Percentiles rank a stretch among this genome's conserved stretches.
Evolutionary conservation across 495 filamentous ascomycete genomes (phyloP).

Genomic region (Xylaria intraflava): DNA sequence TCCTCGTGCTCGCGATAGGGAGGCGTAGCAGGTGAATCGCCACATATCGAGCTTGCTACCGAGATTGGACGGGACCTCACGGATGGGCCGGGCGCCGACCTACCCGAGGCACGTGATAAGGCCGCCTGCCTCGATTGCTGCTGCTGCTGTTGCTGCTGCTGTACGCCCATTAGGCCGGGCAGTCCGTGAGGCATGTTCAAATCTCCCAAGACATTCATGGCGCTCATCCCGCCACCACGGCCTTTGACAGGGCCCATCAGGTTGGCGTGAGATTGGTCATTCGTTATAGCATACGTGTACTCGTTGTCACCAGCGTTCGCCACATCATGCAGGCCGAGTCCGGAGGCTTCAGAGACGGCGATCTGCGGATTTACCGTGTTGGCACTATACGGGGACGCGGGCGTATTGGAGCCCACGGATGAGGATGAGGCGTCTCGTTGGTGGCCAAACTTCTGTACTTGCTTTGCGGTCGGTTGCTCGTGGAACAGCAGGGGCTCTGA

Average conservation of each 20-base stretch:
- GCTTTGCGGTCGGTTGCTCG: slow-evolving; percentile 36
- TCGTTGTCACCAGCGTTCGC: slow-evolving; percentile 26
- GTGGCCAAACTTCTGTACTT: slow-evolving; percentile 35
- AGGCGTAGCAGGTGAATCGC: slow-evolving; percentile 52
- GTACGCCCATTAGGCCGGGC: slow-evolving; percentile 24
- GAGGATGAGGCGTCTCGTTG: slow-evolving; percentile 51
- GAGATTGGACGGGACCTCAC: slow-evolving; percentile 37
- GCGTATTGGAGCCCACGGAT: slow-evolving; percentile 49
- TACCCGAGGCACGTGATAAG: slow-evolving; percentile 30
- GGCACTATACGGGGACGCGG: slow-evolving; percentile 47
- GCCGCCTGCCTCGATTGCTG: slow-evolving; percentile 33
- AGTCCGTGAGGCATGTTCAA: slow-evolving; percentile 16
- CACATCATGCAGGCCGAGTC: slow-evolving; percentile 34
- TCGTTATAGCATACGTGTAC: slow-evolving; percentile 35
- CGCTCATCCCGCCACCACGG: slow-evolving; percentile 12
- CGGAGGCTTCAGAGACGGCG: slow-evolving; percentile 37
- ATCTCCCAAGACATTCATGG: slow-evolving; percentile 14
- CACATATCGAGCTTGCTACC: slow-evolving; percentile 42
- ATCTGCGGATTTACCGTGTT: slow-evolving; percentile 49
- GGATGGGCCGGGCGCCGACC: slow-evolving; percentile 25
- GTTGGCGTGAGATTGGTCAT: slow-evolving; percentile 33
- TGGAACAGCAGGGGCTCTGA: slow-evolving; percentile 36
- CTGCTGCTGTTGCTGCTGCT: too few species aligned
- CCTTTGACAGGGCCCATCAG: slow-evolving; percentile 13
- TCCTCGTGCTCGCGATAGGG: slow-evolving; percentile 40